phyloP scores from a whole-genome alignment of 495 filamentous ascomycete genomes.

The Aspergillus baeticus region DNA sequence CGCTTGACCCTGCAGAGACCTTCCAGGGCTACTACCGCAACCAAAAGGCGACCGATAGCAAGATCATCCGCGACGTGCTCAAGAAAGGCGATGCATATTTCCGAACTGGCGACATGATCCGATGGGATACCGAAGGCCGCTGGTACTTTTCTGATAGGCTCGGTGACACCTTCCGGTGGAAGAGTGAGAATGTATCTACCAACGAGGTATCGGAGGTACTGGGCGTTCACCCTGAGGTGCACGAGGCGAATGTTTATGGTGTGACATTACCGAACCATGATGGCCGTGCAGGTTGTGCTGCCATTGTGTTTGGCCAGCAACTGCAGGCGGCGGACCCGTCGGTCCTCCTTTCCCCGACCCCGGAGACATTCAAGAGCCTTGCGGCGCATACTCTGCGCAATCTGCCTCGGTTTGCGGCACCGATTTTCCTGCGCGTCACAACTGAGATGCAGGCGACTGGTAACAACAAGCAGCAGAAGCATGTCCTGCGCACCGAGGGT shows the following conservation, averaged over 20 bases:
- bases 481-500: constrained; percentile 65
- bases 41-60: constrained; percentile 66
- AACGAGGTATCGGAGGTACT: constrained; percentile 68
- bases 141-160: constrained; percentile 88
- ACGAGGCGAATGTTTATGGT: constrained; percentile 88
- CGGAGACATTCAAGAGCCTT: constrained; percentile 52
- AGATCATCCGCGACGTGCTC: constrained; percentile 78
- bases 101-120: constrained; percentile 80
- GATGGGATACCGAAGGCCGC: constrained; percentile 66
- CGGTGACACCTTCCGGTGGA: constrained; percentile 95
- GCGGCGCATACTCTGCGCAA: constrained; percentile 55
- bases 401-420: constrained; percentile 74
- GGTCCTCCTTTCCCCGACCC: constrained; percentile 29
- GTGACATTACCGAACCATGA: constrained; percentile 81
- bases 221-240: constrained; percentile 62
- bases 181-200: constrained; percentile 92
- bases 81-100: constrained; percentile 83
- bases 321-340: constrained; percentile 29
- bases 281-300: constrained; percentile 82
- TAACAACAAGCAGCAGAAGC: constrained; percentile 85
- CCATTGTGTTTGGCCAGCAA: constrained; percentile 55
- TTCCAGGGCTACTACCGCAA: constrained; percentile 93
- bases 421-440: constrained; percentile 72
- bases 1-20: constrained; percentile 56
- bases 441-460: constrained; percentile 66